Evolutionary conservation across 2,329 filamentous ascomycete genomes (phyloP).

Genomic region (Aspergillus amoenus): DNA sequence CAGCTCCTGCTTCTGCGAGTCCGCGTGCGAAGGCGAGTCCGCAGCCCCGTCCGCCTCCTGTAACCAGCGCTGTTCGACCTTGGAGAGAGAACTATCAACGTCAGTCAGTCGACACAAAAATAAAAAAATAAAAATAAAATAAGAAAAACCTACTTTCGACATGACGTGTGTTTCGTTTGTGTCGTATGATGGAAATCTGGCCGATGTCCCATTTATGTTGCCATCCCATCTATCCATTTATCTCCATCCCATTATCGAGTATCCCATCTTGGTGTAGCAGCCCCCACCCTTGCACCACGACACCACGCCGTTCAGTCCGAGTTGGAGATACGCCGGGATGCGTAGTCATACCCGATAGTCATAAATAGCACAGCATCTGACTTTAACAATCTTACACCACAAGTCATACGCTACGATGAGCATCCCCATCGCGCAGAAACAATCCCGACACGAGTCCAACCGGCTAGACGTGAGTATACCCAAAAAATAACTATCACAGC

Average conservation of each 20-base stretch:
- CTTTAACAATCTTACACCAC: too few relatives aligned
- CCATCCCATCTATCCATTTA: neutral
- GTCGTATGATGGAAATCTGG: neutral
- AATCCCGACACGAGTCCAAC: constrained; percentile 45
- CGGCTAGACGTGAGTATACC: constrained; percentile 42
- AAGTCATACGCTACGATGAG: constrained; percentile 31
- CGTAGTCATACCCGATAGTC: neutral
- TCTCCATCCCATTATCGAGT: neutral
- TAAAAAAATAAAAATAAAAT: too few relatives aligned
- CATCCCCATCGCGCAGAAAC: constrained; percentile 45
- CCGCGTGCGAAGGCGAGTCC: constrained; percentile 48
- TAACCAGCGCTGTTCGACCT: constrained; percentile 49
- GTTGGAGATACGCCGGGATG: neutral
- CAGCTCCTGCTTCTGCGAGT: constrained; percentile 47
- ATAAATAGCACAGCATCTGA: neutral
- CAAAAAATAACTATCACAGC: neutral
- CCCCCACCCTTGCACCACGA: too few relatives aligned
- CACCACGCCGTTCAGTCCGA: neutral
- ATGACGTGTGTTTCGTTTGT: constrained; percentile 9
- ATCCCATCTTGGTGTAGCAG: neutral
- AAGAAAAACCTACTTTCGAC: constrained; percentile 22
- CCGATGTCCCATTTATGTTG: constrained; percentile 4
- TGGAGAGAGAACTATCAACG: constrained; percentile 45
- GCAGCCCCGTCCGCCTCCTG: constrained; percentile 48
- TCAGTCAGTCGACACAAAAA: too few relatives aligned